These are phyloP conservation scores for Alisma plantagoaquatica DNA, from an alignment of 106 monocot genomes.

Conservation along the genomic window DNA sequence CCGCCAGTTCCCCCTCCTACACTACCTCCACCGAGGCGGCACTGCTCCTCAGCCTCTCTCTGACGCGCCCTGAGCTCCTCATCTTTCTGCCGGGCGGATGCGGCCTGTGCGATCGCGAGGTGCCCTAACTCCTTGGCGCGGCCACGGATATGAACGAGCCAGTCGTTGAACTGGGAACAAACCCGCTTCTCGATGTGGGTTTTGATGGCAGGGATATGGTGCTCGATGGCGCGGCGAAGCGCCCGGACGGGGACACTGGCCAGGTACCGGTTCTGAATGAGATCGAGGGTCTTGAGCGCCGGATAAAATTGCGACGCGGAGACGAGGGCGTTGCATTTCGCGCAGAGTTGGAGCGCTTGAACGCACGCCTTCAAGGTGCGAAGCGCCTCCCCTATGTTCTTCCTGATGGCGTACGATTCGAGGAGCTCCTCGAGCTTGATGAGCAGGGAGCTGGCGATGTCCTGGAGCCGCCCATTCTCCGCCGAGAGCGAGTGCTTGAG, in stretches of 20 bases:
- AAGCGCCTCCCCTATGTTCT: conserved; percentile 12
- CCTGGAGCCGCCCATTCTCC: conserved; percentile 13
- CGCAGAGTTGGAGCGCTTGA: conserved; percentile 11
- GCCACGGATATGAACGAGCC: conserved; percentile 18
- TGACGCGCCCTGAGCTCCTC: conserved; percentile 9
- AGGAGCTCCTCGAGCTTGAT: conserved; percentile 18
- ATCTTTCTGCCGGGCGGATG: conserved; percentile 13
- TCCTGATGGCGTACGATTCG: conserved; percentile 12
- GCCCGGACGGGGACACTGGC: conserved; percentile 2
- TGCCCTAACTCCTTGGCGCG: conserved; percentile 14
- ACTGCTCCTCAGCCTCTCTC: conserved; percentile 15
- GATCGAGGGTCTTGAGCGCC: conserved; percentile 8
- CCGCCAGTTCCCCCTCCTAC: too few relatives aligned
- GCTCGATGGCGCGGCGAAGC: conserved; percentile 8
- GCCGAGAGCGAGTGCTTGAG: conserved; percentile 9
- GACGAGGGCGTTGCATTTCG: conserved; percentile 12
- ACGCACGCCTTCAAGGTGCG: conserved; percentile 9
- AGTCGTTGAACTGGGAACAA: conserved; percentile 13
- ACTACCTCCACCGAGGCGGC: conserved; percentile 2
- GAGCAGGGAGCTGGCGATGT: conserved; percentile 11
- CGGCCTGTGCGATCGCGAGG: conserved; percentile 9
- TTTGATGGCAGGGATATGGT: conserved; percentile 12
- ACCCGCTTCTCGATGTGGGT: conserved; percentile 10
- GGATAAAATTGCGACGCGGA: conserved; percentile 6
- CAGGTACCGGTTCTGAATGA: conserved; percentile 12